These are phyloP conservation scores for Botryotinia narcissicola DNA, from an alignment of 2,329 filamentous ascomycete genomes.

Conservation along the genomic window DNA sequence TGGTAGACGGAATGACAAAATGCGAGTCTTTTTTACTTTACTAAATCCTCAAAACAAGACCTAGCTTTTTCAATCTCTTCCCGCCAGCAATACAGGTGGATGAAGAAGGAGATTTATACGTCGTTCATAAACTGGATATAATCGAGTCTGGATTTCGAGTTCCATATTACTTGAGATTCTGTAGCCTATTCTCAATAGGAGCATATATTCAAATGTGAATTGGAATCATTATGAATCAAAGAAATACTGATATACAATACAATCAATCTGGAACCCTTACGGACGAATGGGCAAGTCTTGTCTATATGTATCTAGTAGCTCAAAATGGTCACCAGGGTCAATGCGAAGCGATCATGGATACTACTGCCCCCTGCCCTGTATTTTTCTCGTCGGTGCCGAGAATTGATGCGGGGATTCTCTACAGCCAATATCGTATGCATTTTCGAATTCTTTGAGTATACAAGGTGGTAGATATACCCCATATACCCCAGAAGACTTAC, in stretches of 20 bases:
- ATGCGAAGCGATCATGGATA: background rate
- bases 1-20: background rate
- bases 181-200: background rate
- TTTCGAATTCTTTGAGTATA: background rate
- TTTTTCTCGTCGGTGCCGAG: background rate
- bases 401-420: background rate
- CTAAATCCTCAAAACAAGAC: too few relatives aligned
- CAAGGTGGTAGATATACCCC: background rate
- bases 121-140: background rate
- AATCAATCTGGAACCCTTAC: background rate
- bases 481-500: background rate
- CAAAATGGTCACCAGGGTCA: background rate
- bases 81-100: background rate
- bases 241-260: background rate
- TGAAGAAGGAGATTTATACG: background rate
- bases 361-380: background rate
- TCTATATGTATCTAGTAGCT: background rate
- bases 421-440: background rate
- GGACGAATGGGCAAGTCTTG: background rate
- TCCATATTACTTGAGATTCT: background rate
- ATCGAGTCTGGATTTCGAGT: background rate
- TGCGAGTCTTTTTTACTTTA: background rate
- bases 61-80: background rate
- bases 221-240: background rate
- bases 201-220: background rate